phyloP scores from a whole-genome alignment of 352 stramenopile genomes.

The Globisporangium alternatum region DNA sequence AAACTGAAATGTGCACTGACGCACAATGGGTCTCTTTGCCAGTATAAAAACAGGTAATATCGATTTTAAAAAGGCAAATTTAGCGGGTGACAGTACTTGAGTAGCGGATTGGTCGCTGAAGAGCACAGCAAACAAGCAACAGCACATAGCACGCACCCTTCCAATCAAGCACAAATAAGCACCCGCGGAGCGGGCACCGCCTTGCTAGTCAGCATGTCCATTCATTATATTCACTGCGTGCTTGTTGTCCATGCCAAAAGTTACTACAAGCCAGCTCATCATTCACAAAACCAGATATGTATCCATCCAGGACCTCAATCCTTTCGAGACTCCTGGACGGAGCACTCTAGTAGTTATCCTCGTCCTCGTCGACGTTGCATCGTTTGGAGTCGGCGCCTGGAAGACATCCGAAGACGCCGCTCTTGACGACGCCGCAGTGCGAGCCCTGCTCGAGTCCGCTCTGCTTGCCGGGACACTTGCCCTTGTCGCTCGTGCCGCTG shows the following conservation, averaged over 20 bases:
- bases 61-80: too few relatives aligned
- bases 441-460: constrained; percentile 7
- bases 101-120: too few relatives aligned
- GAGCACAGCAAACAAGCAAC: too few relatives aligned
- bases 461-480: constrained; percentile 7
- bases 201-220: neutral
- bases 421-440: constrained; percentile 9
- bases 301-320: neutral
- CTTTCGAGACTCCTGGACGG: neutral
- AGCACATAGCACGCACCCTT: too few relatives aligned
- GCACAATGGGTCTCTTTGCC: too few relatives aligned
- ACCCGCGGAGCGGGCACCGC: too few relatives aligned
- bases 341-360: neutral
- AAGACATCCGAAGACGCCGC: constrained; percentile 8
- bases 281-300: neutral
- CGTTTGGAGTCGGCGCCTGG: neutral
- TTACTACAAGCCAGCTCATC: neutral
- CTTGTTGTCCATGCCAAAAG: neutral
- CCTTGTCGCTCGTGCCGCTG: neutral
- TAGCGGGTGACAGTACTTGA: too few relatives aligned
- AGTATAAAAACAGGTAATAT: too few relatives aligned
- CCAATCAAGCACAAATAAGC: too few relatives aligned
- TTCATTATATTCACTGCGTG: neutral
- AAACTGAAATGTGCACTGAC: too few relatives aligned
- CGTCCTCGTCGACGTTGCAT: constrained; percentile 8